Percentiles rank a stretch among this genome's conserved stretches.
Conservation (phyloP, 495 filamentous ascomycete genomes). For the Penicillium antarcticum region DNA sequence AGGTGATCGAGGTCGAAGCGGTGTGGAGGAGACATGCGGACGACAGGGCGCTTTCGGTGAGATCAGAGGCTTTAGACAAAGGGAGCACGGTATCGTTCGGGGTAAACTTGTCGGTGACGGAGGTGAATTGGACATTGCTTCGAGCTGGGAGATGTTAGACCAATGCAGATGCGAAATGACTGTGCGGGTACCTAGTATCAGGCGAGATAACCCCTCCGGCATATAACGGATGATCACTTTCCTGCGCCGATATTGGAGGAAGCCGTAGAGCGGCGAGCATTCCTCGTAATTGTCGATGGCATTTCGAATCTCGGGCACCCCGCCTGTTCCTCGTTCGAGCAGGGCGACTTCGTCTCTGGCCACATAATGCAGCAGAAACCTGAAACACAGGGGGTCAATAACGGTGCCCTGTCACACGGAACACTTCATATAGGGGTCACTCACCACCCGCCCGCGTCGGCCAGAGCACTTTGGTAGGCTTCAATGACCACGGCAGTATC, state of each 20-base stretch:
- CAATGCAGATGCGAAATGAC: not conserved
- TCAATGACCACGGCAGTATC: slow-evolving; percentile 77
- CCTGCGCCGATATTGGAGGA: slow-evolving; percentile 81
- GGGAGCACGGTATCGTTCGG: slow-evolving; percentile 82
- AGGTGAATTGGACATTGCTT: slow-evolving; percentile 89
- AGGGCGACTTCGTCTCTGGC: slow-evolving; percentile 86
- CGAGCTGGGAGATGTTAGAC: slow-evolving; percentile 59
- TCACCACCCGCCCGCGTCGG: slow-evolving; percentile 93
- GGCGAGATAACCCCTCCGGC: slow-evolving; percentile 82
- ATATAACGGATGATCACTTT: slow-evolving; percentile 91
- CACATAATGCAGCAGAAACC: slow-evolving; percentile 92
- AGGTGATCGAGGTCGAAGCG: slow-evolving; percentile 81
- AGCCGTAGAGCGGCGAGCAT: slow-evolving; percentile 84
- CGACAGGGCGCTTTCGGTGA: slow-evolving; percentile 83
- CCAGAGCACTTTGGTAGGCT: slow-evolving; percentile 75
- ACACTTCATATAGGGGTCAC: slow-evolving; percentile 30
- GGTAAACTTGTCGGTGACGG: slow-evolving; percentile 78
- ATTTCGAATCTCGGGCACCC: slow-evolving; percentile 78
- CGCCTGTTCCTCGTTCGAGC: slow-evolving; percentile 72
- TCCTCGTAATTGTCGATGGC: slow-evolving; percentile 76
- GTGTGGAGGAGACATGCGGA: slow-evolving; percentile 88
- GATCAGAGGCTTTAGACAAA: slow-evolving; percentile 67
- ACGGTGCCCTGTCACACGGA: not conserved
- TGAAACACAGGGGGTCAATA: slow-evolving; percentile 29
- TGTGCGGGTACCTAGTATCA: slow-evolving; percentile 74